Evolutionary conservation across 179 eudicot species (phyloP), one percentile per base, ranked within the genome.

Genomic region (Spinacia oleracea): DNA sequence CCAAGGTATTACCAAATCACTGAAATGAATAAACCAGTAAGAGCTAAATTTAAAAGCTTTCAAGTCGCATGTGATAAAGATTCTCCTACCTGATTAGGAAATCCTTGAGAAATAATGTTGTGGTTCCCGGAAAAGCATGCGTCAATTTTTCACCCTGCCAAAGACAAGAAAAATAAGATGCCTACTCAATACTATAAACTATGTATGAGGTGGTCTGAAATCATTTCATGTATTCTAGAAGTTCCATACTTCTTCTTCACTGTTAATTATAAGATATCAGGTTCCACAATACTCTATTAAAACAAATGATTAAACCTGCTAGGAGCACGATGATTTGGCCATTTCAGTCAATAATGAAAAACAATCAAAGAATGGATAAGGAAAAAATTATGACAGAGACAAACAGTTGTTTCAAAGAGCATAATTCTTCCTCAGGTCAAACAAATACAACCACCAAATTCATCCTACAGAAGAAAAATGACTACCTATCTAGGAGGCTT

Each of bases 401-500:
- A 20, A 31, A 74, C 3, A 40, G n/a, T 5, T 14, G 21, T 32
- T 74, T 23, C 64, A 56, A 4, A n/a, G 45, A n/a, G 31, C 14
- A n/a, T 38, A 23, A 59, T 18, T 20, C 68, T 42, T 59, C 51
- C 12, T 2, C 11, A 62, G 29, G 62, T 18, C 29, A 75, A 63
- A 14, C 21, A 46, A 4, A 31, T 45, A 42, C 29, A 43, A 12
- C 34, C 1, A 3, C 29, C n/a, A n/a, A 72, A 27, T 5, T 53
- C 60, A 21, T 32, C 29, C 42, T 72, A 48, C 29, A 20, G 29
- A 31, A 72, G 25, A 7, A 15, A 51, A 38, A 60, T 40, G 12
- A 53, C 65, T 83, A 75, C 80, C 85, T 79, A 75, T 45, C 27
- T 15, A 40, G 40, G 25, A 45, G 58, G 59, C 68, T 69, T 31